Percentiles rank a stretch among this genome's conserved stretches.
These are phyloP conservation scores for Mariannaea elegans DNA, from an alignment of 2,329 filamentous ascomycete species.

Conservation along the genomic window DNA sequence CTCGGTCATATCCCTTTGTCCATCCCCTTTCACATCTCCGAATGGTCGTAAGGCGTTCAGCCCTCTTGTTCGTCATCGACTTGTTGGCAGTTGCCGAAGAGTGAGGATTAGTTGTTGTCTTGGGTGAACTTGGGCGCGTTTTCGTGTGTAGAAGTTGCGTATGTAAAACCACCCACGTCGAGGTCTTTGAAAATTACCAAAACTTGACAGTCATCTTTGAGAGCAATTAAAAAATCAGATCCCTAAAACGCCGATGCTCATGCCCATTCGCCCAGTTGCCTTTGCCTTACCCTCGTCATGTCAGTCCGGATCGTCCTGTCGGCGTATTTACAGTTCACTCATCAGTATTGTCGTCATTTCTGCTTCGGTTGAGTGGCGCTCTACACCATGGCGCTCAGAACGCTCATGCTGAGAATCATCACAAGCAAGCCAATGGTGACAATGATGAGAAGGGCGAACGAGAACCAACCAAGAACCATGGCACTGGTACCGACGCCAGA, in stretches of 20 bases:
- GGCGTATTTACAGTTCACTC: slow-evolving; percentile 36
- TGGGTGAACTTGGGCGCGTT: slow-evolving; percentile 18
- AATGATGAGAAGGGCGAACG: slow-evolving; percentile 90
- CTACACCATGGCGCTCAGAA: slow-evolving; percentile 70
- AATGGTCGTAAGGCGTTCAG: not conserved
- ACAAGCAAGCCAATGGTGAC: slow-evolving; percentile 94
- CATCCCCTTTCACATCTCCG: not conserved
- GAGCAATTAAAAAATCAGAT: slow-evolving; percentile 33
- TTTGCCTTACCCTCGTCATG: slow-evolving; percentile 31
- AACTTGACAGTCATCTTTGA: slow-evolving; percentile 30
- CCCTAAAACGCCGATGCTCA: slow-evolving; percentile 47
- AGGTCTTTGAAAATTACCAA: slow-evolving; percentile 36
- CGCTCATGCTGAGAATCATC: slow-evolving; percentile 93
- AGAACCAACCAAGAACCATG: slow-evolving; percentile 98
- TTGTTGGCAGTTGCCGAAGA: not conserved
- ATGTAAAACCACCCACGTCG: slow-evolving; percentile 24
- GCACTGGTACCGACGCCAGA: slow-evolving; percentile 92
- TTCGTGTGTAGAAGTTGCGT: slow-evolving; percentile 16
- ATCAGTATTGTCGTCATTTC: not conserved
- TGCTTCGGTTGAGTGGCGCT: slow-evolving; percentile 23
- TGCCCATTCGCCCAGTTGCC: slow-evolving; percentile 37
- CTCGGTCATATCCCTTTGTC: slow-evolving; percentile 26
- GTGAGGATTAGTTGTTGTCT: not conserved
- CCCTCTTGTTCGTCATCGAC: slow-evolving; percentile 14
- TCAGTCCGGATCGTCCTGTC: slow-evolving; percentile 26